phyloP scores from a whole-genome alignment of 1,284 basidiomycete genomes.

The Mycena citricolor region DNA sequence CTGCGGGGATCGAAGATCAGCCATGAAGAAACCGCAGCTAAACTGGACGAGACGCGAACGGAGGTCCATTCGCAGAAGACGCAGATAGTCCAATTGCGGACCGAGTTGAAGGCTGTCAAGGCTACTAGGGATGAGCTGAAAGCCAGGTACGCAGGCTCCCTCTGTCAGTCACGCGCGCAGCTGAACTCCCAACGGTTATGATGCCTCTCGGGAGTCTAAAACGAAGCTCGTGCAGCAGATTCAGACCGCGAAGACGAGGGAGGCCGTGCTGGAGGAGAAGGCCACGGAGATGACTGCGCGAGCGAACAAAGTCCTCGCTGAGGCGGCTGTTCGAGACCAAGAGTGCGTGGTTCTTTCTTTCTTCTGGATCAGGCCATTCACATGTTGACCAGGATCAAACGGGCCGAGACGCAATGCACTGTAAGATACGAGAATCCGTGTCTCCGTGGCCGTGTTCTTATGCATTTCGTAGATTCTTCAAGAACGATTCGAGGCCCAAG shows the following conservation, averaged over 20 bases:
- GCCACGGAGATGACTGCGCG: not conserved
- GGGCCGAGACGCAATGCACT: constrained; percentile 6
- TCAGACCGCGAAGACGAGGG: constrained; percentile 5
- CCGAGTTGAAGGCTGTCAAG: constrained; percentile 9
- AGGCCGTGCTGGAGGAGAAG: constrained; percentile 18
- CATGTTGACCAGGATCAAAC: constrained; percentile 9
- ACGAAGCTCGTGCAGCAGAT: constrained; percentile 3
- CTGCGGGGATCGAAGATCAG: too few species aligned
- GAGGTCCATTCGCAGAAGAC: constrained; percentile 6
- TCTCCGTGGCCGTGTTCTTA: too few species aligned
- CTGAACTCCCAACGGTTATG: constrained; percentile 2
- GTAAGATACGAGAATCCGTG: too few species aligned
- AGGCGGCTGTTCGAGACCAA: constrained; percentile 13
- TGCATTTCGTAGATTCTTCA: constrained; percentile 51
- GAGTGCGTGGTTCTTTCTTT: constrained; percentile 10
- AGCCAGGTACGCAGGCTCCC: constrained; percentile 2
- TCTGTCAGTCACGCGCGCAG: not conserved
- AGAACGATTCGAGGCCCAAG: constrained; percentile 61
- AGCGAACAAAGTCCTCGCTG: constrained; percentile 1
- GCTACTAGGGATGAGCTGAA: constrained; percentile 10
- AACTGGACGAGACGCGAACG: too few species aligned
- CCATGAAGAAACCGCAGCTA: too few species aligned
- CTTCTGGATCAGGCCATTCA: not conserved
- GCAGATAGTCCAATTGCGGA: constrained; percentile 5
- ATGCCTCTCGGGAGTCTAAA: constrained; percentile 1